These are phyloP conservation scores for Singerocomus rubriflavus DNA, from an alignment of 1,284 basidiomycete genomes.

Conservation along the genomic window DNA sequence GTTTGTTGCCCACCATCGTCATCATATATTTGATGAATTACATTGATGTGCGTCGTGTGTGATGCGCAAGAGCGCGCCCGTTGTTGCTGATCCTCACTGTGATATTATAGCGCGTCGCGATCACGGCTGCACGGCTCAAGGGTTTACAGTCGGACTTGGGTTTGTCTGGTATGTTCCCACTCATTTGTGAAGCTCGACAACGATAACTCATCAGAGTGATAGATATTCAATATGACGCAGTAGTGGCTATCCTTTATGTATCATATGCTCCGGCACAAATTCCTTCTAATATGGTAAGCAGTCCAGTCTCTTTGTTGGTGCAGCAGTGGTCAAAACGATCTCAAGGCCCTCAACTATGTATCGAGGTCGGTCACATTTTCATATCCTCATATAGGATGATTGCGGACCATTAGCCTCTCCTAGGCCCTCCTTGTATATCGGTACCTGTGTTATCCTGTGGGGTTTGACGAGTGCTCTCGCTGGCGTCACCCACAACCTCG, in stretches of 20 bases:
- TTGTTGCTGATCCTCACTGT: no score
- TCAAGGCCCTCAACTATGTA: constrained; percentile 51
- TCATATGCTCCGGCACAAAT: constrained; percentile 62
- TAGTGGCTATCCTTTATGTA: constrained; percentile 57
- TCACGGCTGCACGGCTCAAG: constrained; percentile 58
- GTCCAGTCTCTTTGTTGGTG: no score
- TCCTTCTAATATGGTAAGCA: constrained; percentile 60
- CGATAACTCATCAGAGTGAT: not conserved
- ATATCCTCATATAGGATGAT: no score
- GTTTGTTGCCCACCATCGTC: constrained; percentile 59
- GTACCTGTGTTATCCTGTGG: constrained; percentile 58
- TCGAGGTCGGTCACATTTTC: constrained; percentile 36
- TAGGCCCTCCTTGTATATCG: constrained; percentile 64
- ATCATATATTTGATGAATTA: constrained; percentile 68
- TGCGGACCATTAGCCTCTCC: no score
- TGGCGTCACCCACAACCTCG: constrained; percentile 54
- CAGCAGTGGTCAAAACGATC: no score
- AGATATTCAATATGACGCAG: constrained; percentile 61
- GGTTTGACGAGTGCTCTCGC: constrained; percentile 60
- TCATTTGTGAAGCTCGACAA: no score
- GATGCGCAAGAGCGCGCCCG: no score
- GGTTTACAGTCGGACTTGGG: constrained; percentile 58
- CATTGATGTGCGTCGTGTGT: constrained; percentile 46
- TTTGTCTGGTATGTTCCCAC: constrained; percentile 39
- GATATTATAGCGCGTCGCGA: constrained; percentile 48